A percentile compares a stretch with the other conserved stretches of the same genome.
These are phyloP conservation scores for Arthonia radiata DNA, from an alignment of 495 filamentous ascomycete genomes.

Conservation along the genomic window DNA sequence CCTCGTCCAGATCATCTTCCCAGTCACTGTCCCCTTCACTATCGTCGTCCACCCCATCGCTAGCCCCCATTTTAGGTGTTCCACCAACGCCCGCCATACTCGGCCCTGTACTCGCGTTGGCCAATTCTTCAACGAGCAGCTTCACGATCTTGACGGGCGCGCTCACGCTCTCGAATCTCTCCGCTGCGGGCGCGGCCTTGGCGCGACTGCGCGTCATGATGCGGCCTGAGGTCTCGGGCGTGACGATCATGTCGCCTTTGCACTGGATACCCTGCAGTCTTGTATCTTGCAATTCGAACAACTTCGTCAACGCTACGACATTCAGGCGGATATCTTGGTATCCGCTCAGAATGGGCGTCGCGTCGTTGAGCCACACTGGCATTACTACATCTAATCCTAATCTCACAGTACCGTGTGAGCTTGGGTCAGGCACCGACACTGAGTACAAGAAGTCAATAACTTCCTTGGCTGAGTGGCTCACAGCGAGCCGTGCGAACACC, in stretches of 20 bases:
- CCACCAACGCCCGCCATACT: conserved; percentile 21
- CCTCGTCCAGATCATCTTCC: conserved; percentile 51
- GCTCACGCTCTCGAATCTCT: conserved; percentile 68
- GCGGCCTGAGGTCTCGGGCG: conserved; percentile 35
- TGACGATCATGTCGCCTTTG: conserved; percentile 71
- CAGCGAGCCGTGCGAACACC: conserved; percentile 74
- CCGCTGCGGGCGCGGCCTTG: conserved; percentile 30
- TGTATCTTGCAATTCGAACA: conserved; percentile 69
- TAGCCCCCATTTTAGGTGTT: conserved; percentile 11
- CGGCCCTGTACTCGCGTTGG: conserved; percentile 21
- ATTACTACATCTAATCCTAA: background rate
- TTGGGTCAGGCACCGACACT: background rate
- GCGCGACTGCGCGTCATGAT: conserved; percentile 86
- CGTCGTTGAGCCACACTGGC: conserved; percentile 64
- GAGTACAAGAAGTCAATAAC: conserved; percentile 67
- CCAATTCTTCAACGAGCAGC: conserved; percentile 74
- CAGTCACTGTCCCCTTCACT: conserved; percentile 36
- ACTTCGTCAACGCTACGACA: conserved; percentile 43
- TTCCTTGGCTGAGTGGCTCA: conserved; percentile 63
- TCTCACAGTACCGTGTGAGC: too few species aligned
- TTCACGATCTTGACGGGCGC: conserved; percentile 89
- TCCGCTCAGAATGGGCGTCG: conserved; percentile 84
- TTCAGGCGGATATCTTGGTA: conserved; percentile 26
- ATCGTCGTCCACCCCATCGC: conserved; percentile 25
- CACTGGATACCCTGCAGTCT: conserved; percentile 57